Percentiles rank a stretch among this genome's conserved stretches.
Evolutionary conservation across 371 early-diverging fungal genomes (phyloP).

Genomic region (Lichtheimia ornata): DNA sequence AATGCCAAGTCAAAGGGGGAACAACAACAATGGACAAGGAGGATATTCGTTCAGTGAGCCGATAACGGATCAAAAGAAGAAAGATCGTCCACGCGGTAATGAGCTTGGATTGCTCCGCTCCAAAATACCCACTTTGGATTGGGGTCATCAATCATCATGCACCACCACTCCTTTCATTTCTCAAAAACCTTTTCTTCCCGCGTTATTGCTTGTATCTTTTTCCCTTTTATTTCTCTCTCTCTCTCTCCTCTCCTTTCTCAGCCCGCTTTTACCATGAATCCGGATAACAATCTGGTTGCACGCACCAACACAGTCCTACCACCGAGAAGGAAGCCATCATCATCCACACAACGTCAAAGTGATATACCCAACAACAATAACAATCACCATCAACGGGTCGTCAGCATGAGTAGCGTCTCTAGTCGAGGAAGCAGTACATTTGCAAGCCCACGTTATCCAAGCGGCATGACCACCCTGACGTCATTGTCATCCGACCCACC

Average conservation of each 20-base stretch:
- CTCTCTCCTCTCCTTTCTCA: not conserved
- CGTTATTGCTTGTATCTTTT: not conserved
- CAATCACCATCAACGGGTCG: slow-evolving; percentile 9
- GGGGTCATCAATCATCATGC: not conserved
- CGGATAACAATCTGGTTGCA: not conserved
- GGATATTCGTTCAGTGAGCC: not conserved
- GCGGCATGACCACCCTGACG: slow-evolving; percentile 15
- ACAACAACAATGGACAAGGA: not conserved
- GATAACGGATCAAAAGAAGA: not conserved
- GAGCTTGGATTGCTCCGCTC: slow-evolving; percentile 4
- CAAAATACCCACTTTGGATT: not conserved
- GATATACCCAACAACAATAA: not conserved
- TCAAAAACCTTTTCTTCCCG: too few species aligned
- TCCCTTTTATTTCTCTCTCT: slow-evolving; percentile 1
- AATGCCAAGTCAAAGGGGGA: not conserved
- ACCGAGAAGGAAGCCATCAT: not conserved
- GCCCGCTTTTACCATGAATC: not conserved
- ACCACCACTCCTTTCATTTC: too few species aligned
- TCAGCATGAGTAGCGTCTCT: slow-evolving; percentile 20
- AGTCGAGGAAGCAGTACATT: slow-evolving; percentile 17
- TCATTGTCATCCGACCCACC: slow-evolving; percentile 16
- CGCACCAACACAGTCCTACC: not conserved
- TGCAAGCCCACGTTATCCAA: slow-evolving; percentile 16
- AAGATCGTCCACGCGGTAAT: not conserved
- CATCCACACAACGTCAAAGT: not conserved